Percentiles rank a stretch among this genome's conserved stretches.
These are phyloP conservation scores for Ophiostoma sp. DNA, from an alignment of 2,329 filamentous ascomycete species.

Conservation along the genomic window DNA sequence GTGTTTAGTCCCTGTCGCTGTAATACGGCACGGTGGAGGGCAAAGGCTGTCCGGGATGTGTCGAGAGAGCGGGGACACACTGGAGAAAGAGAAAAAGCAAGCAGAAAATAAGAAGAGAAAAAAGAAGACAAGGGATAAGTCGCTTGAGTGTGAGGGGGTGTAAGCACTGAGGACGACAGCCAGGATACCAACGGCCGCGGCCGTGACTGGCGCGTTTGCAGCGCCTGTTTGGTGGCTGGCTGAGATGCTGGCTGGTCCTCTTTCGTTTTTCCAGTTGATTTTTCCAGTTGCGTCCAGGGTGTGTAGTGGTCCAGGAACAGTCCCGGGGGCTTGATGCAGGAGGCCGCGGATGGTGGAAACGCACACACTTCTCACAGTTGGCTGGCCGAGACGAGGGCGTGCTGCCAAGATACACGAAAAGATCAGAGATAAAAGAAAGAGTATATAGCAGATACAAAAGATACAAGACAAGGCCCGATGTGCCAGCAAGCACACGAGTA, in stretches of 20 bases:
- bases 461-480: neutral
- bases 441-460: neutral
- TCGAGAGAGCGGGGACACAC: constrained; percentile 9
- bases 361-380: neutral
- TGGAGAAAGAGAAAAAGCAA: constrained; percentile 11
- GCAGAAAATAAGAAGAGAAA: neutral
- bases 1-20: neutral
- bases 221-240: constrained; percentile 1
- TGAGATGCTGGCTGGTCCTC: neutral
- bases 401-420: neutral
- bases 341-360: constrained; percentile 10
- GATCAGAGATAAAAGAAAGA: neutral
- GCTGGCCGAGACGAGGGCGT: constrained; percentile 5
- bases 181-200: neutral
- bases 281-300: constrained; percentile 12
- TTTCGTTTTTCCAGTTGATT: neutral
- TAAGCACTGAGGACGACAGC: neutral
- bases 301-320: constrained; percentile 11
- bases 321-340: constrained; percentile 8
- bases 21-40: constrained; percentile 1
- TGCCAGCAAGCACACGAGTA: neutral
- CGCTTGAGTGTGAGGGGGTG: neutral
- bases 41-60: neutral
- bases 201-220: neutral
- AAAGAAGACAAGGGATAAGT: neutral